These are phyloP conservation scores for Calonectria pteridis DNA, from an alignment of 2,329 filamentous ascomycete genomes.

Conservation along the genomic window DNA sequence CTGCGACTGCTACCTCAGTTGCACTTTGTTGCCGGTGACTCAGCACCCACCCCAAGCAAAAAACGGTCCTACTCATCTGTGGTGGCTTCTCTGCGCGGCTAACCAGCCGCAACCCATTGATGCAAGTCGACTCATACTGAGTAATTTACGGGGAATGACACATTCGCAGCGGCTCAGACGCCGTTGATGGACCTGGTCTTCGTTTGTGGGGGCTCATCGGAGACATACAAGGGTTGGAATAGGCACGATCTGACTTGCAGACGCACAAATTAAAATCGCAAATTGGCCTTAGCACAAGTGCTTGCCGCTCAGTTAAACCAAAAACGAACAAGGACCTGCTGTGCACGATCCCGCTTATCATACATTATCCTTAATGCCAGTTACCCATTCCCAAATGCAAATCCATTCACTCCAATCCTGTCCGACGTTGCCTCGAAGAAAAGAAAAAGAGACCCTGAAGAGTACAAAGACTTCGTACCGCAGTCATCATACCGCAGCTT, in stretches of 20 bases:
- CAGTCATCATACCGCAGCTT: constrained; percentile 21
- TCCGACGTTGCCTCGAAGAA: constrained; percentile 21
- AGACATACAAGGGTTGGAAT: background rate
- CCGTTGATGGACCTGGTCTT: background rate
- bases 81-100: background rate
- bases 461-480: constrained; percentile 17
- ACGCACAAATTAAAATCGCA: constrained; percentile 9
- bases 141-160: background rate
- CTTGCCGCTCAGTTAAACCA: constrained; percentile 23
- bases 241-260: background rate
- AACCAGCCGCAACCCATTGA: background rate
- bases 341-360: constrained; percentile 37
- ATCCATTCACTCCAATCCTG: constrained; percentile 24
- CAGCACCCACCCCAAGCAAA: constrained; percentile 29
- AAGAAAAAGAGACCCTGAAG: constrained; percentile 21
- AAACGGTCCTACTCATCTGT: background rate
- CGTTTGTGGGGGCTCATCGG: background rate
- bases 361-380: constrained; percentile 43
- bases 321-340: constrained; percentile 29
- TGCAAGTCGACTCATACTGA: background rate
- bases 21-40: constrained; percentile 38
- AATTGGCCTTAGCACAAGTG: constrained; percentile 8
- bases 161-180: background rate
- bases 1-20: background rate
- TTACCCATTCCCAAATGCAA: constrained; percentile 40